Evolutionary conservation across 139 green algal species (phyloP), one percentile per base, ranked within the genome.

Genomic region (Parachlorella kessleri): DNA sequence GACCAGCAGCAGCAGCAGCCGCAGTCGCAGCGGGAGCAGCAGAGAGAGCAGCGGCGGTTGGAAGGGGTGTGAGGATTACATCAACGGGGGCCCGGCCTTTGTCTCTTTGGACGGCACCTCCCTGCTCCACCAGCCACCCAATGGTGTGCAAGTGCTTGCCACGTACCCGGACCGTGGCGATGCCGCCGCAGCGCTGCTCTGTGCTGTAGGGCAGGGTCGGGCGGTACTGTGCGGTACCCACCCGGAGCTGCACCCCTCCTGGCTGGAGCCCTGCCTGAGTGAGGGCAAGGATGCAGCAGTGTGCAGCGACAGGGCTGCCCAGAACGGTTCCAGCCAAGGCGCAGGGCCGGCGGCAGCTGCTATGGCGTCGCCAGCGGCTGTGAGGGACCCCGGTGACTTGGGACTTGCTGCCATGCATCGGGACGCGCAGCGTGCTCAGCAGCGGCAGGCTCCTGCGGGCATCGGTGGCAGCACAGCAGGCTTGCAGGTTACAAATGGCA

Each of bases 61-160:
- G 87, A 36, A 66, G 24, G 40, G 37, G 30, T 85, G 70, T 23
- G 6, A 37, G 0, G 91, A 95, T 83, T 94, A 94, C 75, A 82
- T 79, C 72, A 95, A 95, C 76, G 91, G 91, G 14, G 91, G 91
- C 1, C 90, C 91, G 0, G 66, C 80, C 2, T 95, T 94, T 35
- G 2, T 79, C 21, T 18, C 48, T 18, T 59, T 59, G 14, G 14
- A 14, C 48, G 14, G 14, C 14, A 18, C 14, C 14, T 59, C 48
- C 48, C 48, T 59, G 48, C 48, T 18, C 14, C 48, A 59, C 48
- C 48, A 14, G 48, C 48, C 48, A 18, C 48, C 48, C 10, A 36
- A 21, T 6, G 63, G 69, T 8, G 55, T 89, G 8, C 23, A 77
- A 36, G 74, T 90, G 64, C 72, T 90, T 8, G 75, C 75, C 1